A percentile compares a stretch with the other conserved stretches of the same genome.
These are phyloP conservation scores for Lachancea fermentati DNA, from an alignment of 805 yeast genomes.

Conservation along the genomic window DNA sequence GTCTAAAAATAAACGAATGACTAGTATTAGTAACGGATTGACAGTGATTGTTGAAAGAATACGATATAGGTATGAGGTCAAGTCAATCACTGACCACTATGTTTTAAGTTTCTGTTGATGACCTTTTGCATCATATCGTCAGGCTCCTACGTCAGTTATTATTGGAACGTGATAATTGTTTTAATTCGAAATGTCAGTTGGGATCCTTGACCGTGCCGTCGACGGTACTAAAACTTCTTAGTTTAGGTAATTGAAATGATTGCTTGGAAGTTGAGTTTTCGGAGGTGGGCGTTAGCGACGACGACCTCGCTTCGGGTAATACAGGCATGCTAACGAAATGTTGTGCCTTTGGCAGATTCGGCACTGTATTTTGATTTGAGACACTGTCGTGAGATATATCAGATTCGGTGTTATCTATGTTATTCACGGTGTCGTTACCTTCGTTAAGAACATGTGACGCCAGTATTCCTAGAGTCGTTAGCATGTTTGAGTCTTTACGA, in stretches of 20 bases:
- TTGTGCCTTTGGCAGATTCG: neutral
- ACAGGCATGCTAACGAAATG: constrained; percentile 3
- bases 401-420: constrained; percentile 11
- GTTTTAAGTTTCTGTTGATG: no score
- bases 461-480: constrained; percentile 47
- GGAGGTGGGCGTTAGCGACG: constrained; percentile 4
- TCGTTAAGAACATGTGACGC: constrained; percentile 49
- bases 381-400: constrained; percentile 13
- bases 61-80: no score
- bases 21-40: no score
- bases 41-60: no score
- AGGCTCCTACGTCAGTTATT: no score
- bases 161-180: no score
- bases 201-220: constrained; percentile 20
- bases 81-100: no score
- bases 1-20: no score
- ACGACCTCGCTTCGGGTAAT: constrained; percentile 1
- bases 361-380: neutral
- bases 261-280: constrained; percentile 1
- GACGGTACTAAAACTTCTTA: constrained; percentile 26
- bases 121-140: no score
- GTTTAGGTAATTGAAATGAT: constrained; percentile 18
- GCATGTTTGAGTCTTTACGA: constrained; percentile 26
- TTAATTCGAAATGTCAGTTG: neutral
- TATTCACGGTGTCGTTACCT: constrained; percentile 15